Evolutionary conservation across 768 basidiomycete genomes (phyloP).

Genomic region (Lentinus brumalis): DNA sequence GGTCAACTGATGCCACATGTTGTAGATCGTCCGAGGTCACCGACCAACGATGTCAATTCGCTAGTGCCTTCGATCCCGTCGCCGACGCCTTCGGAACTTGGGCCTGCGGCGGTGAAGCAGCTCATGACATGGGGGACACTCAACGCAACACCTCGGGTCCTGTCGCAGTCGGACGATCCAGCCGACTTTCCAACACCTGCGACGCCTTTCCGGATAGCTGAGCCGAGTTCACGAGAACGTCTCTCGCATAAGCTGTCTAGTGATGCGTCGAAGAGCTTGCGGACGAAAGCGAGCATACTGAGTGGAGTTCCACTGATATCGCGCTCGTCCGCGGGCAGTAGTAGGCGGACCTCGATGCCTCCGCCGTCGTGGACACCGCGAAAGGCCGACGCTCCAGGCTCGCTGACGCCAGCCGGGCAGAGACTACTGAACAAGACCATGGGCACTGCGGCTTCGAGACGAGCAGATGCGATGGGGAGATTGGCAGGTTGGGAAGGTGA

Average conservation of each 20-base stretch:
- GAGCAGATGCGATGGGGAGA: slow-evolving; percentile 69
- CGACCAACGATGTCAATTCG: slow-evolving; percentile 58
- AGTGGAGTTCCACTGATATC: slow-evolving; percentile 43
- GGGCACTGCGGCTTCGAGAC: slow-evolving; percentile 60
- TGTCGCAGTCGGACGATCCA: slow-evolving; percentile 63
- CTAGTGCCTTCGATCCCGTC: slow-evolving; percentile 88
- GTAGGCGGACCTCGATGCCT: slow-evolving; percentile 63
- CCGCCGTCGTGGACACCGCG: slow-evolving; percentile 83
- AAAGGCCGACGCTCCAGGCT: slow-evolving; percentile 69
- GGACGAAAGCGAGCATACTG: slow-evolving; percentile 71
- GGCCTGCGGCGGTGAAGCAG: slow-evolving; percentile 81
- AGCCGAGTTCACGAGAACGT: slow-evolving; percentile 76
- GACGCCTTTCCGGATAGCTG: slow-evolving; percentile 79
- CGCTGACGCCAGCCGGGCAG: slow-evolving; percentile 84
- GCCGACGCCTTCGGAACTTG: slow-evolving; percentile 80
- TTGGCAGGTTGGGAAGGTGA: slow-evolving; percentile 56
- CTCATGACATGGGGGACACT: slow-evolving; percentile 98
- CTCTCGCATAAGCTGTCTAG: slow-evolving; percentile 82
- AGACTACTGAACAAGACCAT: slow-evolving; percentile 73
- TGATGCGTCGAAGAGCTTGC: slow-evolving; percentile 78
- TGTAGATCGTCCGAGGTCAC: slow-evolving; percentile 67
- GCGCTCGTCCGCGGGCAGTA: slow-evolving; percentile 38
- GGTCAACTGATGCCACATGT: background rate
- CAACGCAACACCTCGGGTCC: slow-evolving; percentile 86
- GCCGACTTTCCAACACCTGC: slow-evolving; percentile 39